Evolutionary conservation across 768 basidiomycete species (phyloP).

Genomic region (Infundibulicybe gibba): DNA sequence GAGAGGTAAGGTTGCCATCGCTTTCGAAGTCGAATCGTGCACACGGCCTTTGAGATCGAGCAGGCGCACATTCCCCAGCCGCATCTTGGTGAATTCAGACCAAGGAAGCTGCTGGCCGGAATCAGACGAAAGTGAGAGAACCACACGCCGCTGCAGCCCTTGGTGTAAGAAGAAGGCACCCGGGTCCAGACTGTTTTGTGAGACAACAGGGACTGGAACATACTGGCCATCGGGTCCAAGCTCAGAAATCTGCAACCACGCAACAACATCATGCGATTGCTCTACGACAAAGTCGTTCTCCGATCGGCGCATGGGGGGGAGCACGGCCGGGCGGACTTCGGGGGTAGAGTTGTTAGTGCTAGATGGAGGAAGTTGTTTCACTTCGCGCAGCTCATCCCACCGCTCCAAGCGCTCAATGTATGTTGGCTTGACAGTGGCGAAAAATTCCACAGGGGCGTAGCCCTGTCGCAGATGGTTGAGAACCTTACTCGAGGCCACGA

Average conservation of each 20-base stretch:
- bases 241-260: slow-evolving; percentile 84
- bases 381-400: slow-evolving; percentile 93
- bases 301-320: slow-evolving; percentile 84
- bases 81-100: slow-evolving; percentile 73
- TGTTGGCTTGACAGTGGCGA: slow-evolving; percentile 74
- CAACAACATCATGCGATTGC: slow-evolving; percentile 88
- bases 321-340: slow-evolving; percentile 36
- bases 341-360: slow-evolving; percentile 27
- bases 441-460: slow-evolving; percentile 89
- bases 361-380: slow-evolving; percentile 43
- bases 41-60: slow-evolving; percentile 80
- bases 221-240: slow-evolving; percentile 84
- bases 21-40: slow-evolving; percentile 73
- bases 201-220: slow-evolving; percentile 76
- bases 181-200: slow-evolving; percentile 70
- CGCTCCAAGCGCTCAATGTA: slow-evolving; percentile 88
- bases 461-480: slow-evolving; percentile 67
- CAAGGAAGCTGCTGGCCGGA: slow-evolving; percentile 90
- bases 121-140: slow-evolving; percentile 75
- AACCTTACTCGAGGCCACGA: slow-evolving; percentile 73
- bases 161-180: slow-evolving; percentile 90
- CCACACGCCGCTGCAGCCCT: slow-evolving; percentile 84
- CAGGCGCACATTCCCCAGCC: slow-evolving; percentile 80
- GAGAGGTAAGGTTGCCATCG: slow-evolving; percentile 69
- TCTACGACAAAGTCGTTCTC: slow-evolving; percentile 89